These are phyloP conservation scores for Cladophialophora immunda DNA, from an alignment of 2,329 filamentous ascomycete species.

Conservation along the genomic window DNA sequence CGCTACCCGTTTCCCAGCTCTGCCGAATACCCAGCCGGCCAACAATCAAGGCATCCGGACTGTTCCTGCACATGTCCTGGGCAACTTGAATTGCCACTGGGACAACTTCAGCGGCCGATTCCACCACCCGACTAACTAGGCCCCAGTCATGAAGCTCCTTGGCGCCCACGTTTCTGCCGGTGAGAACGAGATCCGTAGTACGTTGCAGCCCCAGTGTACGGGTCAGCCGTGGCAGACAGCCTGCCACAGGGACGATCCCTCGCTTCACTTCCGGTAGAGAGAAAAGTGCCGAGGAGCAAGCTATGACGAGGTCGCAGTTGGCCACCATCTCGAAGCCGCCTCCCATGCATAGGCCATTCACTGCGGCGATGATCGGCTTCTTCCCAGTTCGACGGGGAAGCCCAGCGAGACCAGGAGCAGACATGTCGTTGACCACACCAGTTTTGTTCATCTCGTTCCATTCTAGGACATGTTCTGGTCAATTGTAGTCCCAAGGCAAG, in stretches of 20 bases:
- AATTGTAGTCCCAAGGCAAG: slow-evolving; percentile 8
- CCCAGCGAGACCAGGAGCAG: slow-evolving; percentile 43
- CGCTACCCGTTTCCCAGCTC: slow-evolving; percentile 75
- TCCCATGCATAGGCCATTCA: slow-evolving; percentile 77
- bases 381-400: slow-evolving; percentile 67
- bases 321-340: slow-evolving; percentile 79
- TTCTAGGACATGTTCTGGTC: slow-evolving; percentile 37
- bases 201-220: slow-evolving; percentile 72
- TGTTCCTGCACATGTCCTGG: slow-evolving; percentile 68
- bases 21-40: slow-evolving; percentile 73
- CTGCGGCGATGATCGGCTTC: slow-evolving; percentile 78
- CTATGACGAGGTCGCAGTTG: slow-evolving; percentile 76
- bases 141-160: slow-evolving; percentile 71
- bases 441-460: slow-evolving; percentile 33
- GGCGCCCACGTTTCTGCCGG: slow-evolving; percentile 67
- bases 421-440: slow-evolving; percentile 38
- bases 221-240: slow-evolving; percentile 73
- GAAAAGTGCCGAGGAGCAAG: slow-evolving; percentile 65
- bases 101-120: slow-evolving; percentile 30
- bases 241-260: slow-evolving; percentile 75
- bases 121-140: slow-evolving; percentile 64
- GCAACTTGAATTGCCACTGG: slow-evolving; percentile 67
- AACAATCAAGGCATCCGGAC: slow-evolving; percentile 78
- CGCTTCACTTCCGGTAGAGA: slow-evolving; percentile 74
- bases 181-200: slow-evolving; percentile 74